Evolutionary conservation across 75 land plant species (phyloP), one percentile per base, ranked within the genome.

Genomic region (Chamaecyparis obtusa): DNA sequence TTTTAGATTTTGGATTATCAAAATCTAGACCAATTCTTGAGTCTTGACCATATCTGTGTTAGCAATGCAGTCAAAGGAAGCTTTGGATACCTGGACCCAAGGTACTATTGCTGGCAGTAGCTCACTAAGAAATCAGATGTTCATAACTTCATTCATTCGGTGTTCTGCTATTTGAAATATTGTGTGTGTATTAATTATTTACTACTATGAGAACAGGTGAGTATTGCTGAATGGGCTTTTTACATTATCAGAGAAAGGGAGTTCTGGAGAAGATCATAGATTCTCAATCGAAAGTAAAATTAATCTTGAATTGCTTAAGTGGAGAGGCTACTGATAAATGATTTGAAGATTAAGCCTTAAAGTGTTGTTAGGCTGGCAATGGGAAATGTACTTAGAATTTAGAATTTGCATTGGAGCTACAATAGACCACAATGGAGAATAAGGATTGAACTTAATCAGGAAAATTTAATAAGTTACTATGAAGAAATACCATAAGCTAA

Each of bases 1-100:
- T 94, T 56, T 93, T 95, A 0, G 96, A 94, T 89, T 94, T 94
- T 54, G 94, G 96, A 51, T 88, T 94, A 15, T 94, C 96, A 13
- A 94, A 91, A 85, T 91, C 90, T 3, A 95, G 93, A 11, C 92
- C 95, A 46, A 82, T 81, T n/a, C n/a, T n/a, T n/a, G n/a, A n/a
- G n/a, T 36, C 86, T 91, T 27, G 93, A 92, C 69, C 92, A 92
- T 60, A 90, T 86, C 2, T 93, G 92, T 80, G 95, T 94, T 37
- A 93, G 96, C 86, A 91, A 91, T 9, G 92, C 88, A 32, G 92
- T 91, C 36, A 91, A 91, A 57, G 92, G 91, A 27, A 91, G 92
- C 69, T 91, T 91, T 51, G 92, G 92, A 36, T 91, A 90, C 86
- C 76, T 91, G 51, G 92, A 90, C 37, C 92, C 92, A 9, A 91